Evolutionary conservation across 2,329 filamentous ascomycete genomes (phyloP), one percentile per base, ranked within the genome.

Genomic region (Fusarium ambrosium): DNA sequence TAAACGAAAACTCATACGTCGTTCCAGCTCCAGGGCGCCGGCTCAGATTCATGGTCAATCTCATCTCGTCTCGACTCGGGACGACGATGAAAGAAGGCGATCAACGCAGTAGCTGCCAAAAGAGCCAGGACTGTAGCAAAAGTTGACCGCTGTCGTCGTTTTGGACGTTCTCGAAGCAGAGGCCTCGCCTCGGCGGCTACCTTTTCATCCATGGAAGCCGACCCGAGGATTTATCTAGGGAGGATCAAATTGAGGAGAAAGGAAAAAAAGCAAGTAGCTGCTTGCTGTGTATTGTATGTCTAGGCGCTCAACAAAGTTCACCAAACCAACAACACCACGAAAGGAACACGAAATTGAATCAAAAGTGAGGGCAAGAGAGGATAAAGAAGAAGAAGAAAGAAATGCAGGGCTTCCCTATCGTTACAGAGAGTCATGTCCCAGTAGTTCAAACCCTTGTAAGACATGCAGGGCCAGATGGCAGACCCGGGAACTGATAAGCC

Each of bases 1-100:
- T 32, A 14, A 24, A 14, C 81, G 6, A 8, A 41, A 27, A 32
- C 18, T 16, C 72, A 70, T 64, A 77, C 79, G 62, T 80, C 75
- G 7, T 56, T 66, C 78, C 79, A 81, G 32, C 72, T 77, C 79
- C 79, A 81, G 32, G 75, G 69, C n/a, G 64, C 59, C 6, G 58
- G 11, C 24, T 71, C 24, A 18, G 64, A 55, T 6, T 62, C 64
- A 10, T 58, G 16, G 5, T 32, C 43, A 20, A 68, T 51, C 7
- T 63, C 22, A 27, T 37, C 62, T n/a, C 51, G 34, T 3, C 22
- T 36, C 29, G 65, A 41, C 22, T 74, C 53, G 34, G 76, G 77
- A 18, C 67, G 62, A 5, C 65, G 64, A 20, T 78, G 71, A 29
- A 77, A 79, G 53, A 78, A 79, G 18, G 68, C 53, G 6, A 78